These are phyloP conservation scores for Pseudoturritis turrita DNA, from an alignment of 345 rosid species.

Conservation along the genomic window DNA sequence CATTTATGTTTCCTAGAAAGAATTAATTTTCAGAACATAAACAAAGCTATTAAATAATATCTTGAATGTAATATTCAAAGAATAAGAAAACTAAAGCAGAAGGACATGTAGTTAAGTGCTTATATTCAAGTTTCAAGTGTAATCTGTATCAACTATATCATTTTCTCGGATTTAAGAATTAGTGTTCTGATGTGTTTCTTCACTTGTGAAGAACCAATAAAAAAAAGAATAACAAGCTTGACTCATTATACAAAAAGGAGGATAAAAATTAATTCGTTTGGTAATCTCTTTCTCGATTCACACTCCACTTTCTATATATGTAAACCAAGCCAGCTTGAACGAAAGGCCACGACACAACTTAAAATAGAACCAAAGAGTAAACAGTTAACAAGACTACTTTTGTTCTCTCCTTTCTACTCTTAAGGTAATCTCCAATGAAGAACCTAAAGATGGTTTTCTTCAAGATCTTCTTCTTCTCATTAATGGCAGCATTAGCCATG, in stretches of 20 bases:
- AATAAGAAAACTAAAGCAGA: background rate
- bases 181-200: background rate
- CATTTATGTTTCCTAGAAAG: background rate
- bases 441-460: slow-evolving; percentile 30
- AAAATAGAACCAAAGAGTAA: slow-evolving; percentile 26
- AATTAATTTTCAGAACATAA: background rate
- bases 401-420: slow-evolving; percentile 4
- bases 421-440: slow-evolving; percentile 10
- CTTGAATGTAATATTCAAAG: background rate
- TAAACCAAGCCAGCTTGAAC: slow-evolving; percentile 7
- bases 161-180: background rate
- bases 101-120: background rate
- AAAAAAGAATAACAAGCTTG: background rate
- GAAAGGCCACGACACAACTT: slow-evolving; percentile 8
- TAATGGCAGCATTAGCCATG: slow-evolving; percentile 46
- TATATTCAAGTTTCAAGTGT: background rate
- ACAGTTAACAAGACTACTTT: background rate
- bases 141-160: background rate
- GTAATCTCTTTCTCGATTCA: slow-evolving; percentile 6
- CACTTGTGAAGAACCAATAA: background rate
- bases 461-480: slow-evolving; percentile 60
- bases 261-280: background rate
- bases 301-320: slow-evolving; percentile 23
- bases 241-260: background rate
- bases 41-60: background rate